Percentiles rank a stretch among this genome's conserved stretches.
These are phyloP conservation scores for Colletotrichum sp. DNA, from an alignment of 2,329 filamentous ascomycete genomes.

Conservation along the genomic window DNA sequence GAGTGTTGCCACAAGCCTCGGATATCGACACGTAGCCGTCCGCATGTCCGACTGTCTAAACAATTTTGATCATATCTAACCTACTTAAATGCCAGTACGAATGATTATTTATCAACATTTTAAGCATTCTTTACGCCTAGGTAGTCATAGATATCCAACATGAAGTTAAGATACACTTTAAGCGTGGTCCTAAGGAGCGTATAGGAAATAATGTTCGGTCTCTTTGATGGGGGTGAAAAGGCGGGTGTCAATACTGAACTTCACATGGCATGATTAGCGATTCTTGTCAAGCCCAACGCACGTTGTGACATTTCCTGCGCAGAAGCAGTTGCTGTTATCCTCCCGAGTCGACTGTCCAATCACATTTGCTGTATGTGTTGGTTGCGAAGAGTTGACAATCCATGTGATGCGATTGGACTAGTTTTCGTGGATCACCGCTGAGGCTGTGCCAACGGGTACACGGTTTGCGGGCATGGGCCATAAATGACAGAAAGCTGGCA, in stretches of 20 bases:
- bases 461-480: background rate
- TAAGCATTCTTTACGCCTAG: no score
- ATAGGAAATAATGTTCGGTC: no score
- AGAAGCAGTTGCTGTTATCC: accelerated
- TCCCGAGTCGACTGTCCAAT: background rate
- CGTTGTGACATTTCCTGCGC: background rate
- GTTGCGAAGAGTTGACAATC: background rate
- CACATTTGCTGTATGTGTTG: background rate
- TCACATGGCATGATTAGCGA: background rate
- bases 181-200: no score
- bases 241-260: no score
- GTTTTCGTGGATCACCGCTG: background rate
- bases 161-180: no score
- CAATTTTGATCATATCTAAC: background rate
- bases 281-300: background rate
- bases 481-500: background rate
- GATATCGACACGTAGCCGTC: background rate
- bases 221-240: no score
- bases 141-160: no score
- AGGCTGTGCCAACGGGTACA: background rate
- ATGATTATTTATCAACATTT: background rate
- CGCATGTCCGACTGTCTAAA: background rate
- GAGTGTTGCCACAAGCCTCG: background rate
- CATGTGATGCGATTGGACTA: background rate
- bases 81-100: background rate